Percentiles rank a stretch among this genome's conserved stretches.
phyloP scores from a whole-genome alignment of 495 filamentous ascomycete genomes.

The Elasticomyces elasticus region DNA sequence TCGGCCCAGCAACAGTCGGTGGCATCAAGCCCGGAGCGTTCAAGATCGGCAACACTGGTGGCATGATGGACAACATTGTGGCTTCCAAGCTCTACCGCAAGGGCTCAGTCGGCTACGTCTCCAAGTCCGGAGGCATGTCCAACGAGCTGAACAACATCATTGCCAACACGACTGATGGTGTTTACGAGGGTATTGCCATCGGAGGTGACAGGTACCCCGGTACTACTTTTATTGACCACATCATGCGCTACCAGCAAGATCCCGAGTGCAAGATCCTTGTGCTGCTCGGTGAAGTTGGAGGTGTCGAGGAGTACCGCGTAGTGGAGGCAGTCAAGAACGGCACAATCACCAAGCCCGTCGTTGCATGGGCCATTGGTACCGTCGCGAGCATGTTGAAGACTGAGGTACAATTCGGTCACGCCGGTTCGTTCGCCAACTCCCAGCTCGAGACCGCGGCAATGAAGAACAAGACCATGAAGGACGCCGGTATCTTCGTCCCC shows the following conservation, averaged over 20 bases:
- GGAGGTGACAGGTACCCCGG: conserved; percentile 97
- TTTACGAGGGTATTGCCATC: conserved; percentile 97
- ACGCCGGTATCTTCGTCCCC: conserved; percentile 88
- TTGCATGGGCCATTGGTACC: conserved; percentile 98
- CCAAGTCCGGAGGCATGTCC: conserved; percentile 99
- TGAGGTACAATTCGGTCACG: conserved; percentile 98
- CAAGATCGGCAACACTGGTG: conserved; percentile 99
- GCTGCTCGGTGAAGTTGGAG: conserved; percentile 94
- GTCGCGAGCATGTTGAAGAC: conserved; percentile 99
- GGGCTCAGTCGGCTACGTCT: conserved; percentile 97
- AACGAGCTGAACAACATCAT: conserved; percentile 99
- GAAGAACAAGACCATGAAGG: conserved; percentile 95
- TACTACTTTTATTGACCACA: conserved; percentile 98
- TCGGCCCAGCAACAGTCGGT: conserved; percentile 95
- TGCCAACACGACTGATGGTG: conserved; percentile 87
- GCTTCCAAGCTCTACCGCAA: conserved; percentile 99
- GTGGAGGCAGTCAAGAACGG: conserved; percentile 95
- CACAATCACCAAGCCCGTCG: conserved; percentile 91
- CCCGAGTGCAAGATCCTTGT: conserved; percentile 95
- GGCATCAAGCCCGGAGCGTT: conserved; percentile 98
- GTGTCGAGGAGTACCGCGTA: conserved; percentile 98
- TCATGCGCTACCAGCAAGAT: conserved; percentile 88
- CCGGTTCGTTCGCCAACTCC: conserved; percentile 96
- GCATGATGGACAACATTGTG: conserved; percentile 99
- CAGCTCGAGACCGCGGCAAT: conserved; percentile 90